Evolutionary conservation across 2,329 filamentous ascomycete genomes (phyloP), one percentile per base, ranked within the genome.

Genomic region (Colletotrichum trifolii): DNA sequence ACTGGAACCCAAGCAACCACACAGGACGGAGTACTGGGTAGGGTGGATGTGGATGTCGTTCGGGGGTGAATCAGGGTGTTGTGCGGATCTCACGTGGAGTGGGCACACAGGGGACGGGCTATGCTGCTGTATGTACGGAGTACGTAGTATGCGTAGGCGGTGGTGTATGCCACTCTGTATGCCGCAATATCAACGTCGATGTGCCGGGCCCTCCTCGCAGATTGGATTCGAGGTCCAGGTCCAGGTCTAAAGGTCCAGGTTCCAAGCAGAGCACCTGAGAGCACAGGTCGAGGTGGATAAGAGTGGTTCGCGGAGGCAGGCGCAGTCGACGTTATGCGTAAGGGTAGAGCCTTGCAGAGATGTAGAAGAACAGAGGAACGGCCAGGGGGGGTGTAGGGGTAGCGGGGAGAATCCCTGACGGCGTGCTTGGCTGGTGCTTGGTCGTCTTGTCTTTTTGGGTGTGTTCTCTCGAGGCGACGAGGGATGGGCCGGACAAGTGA

Each of bases 351-450:
- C 17, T 17, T 17, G 17, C 17, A 17, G 17, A 17, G 39, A 38
- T 53, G 36, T 5, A 25, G 4, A 13, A 13, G 13, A n/a, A 13
- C 42, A 43, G 43, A 17, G 43, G n/a, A 46, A 47, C 63, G 58
- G 63, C 58, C 53, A 63, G 49, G 25, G 25, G 25, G 25, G 25
- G 25, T 25, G 25, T 25, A 25, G 25, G 25, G 25, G 25, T 25
- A 25, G 25, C 25, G 25, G 25, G 25, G 25, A 25, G 25, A 25
- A 66, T 63, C 63, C 63, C 59, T 57, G 63, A 47, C 52, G 17
- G n/a, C 17, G 47, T 25, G 52, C 63, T 63, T 65, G 52, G 62
- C 46, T 38, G 58, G 62, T 56, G 62, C 62, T 62, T 66, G 63
- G 47, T 63, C 58, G 58, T 66, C 63, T 54, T 63, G 63, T 63